phyloP scores from a whole-genome alignment of 1,284 basidiomycete genomes.

The Pisolithus thermaeus region DNA sequence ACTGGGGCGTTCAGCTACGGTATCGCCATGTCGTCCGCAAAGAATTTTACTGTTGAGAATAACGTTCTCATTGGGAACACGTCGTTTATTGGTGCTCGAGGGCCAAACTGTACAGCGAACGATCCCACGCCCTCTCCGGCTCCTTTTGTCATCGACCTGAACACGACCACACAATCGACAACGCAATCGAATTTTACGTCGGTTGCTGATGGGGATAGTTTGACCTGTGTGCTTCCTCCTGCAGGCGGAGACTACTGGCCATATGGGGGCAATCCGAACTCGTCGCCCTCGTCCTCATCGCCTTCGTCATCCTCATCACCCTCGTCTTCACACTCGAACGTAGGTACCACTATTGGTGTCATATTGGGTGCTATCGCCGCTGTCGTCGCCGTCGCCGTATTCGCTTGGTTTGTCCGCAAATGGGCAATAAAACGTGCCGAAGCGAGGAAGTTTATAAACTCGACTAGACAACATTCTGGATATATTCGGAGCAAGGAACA shows the following conservation, averaged over 20 bases:
- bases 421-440: slow-evolving; percentile 34
- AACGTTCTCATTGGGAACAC: slow-evolving; percentile 67
- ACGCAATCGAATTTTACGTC: slow-evolving; percentile 49
- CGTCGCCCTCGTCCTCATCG: no score
- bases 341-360: slow-evolving; percentile 43
- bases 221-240: slow-evolving; percentile 65
- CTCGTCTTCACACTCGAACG: slow-evolving; percentile 14
- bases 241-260: slow-evolving; percentile 70
- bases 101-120: slow-evolving; percentile 59
- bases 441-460: background rate
- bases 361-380: slow-evolving; percentile 49
- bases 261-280: slow-evolving; percentile 48
- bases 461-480: background rate
- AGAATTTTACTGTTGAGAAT: slow-evolving; percentile 60
- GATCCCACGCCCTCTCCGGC: slow-evolving; percentile 48
- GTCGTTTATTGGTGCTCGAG: slow-evolving; percentile 69
- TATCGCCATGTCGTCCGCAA: slow-evolving; percentile 60
- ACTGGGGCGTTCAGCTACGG: slow-evolving; percentile 70
- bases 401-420: slow-evolving; percentile 46
- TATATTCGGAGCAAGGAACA: slow-evolving; percentile 8
- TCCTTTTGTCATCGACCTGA: slow-evolving; percentile 54
- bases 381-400: slow-evolving; percentile 35
- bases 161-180: slow-evolving; percentile 35
- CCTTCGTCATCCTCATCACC: slow-evolving; percentile 24
- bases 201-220: slow-evolving; percentile 47